Percentiles rank a stretch among this genome's conserved stretches.
Conservation (phyloP, 345 rosid genomes). For the Barbarea vulgaris region DNA sequence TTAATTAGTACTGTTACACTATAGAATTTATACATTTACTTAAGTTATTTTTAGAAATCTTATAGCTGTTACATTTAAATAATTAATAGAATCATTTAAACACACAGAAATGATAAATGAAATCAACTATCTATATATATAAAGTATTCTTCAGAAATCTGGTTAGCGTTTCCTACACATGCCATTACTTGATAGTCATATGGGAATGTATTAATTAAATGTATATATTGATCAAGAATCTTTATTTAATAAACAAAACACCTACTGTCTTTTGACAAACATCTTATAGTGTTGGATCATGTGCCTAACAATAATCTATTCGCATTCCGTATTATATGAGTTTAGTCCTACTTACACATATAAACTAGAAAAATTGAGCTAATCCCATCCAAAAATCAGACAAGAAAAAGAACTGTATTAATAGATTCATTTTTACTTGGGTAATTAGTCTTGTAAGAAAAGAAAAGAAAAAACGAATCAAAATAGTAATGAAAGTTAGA, state of each 20-base stretch:
- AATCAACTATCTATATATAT: neutral
- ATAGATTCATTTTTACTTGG: neutral
- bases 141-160: conserved; percentile 11
- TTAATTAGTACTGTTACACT: neutral
- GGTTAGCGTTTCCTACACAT: conserved; percentile 29
- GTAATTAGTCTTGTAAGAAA: conserved; percentile 6
- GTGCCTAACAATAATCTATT: conserved; percentile 36
- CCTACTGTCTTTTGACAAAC: conserved; percentile 42
- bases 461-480: neutral
- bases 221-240: conserved; percentile 25
- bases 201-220: conserved; percentile 32
- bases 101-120: neutral
- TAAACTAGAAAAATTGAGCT: neutral
- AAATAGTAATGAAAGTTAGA: neutral
- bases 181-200: conserved; percentile 30
- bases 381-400: neutral
- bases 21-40: neutral
- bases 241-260: conserved; percentile 25
- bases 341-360: conserved; percentile 9
- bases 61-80: neutral
- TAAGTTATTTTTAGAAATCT: neutral
- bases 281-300: conserved; percentile 52
- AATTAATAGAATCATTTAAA: neutral
- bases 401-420: neutral
- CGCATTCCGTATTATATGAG: conserved; percentile 23